Evolutionary conservation across 2,329 filamentous ascomycete genomes (phyloP).

Genomic region (Aspergillus quadrilineatus): DNA sequence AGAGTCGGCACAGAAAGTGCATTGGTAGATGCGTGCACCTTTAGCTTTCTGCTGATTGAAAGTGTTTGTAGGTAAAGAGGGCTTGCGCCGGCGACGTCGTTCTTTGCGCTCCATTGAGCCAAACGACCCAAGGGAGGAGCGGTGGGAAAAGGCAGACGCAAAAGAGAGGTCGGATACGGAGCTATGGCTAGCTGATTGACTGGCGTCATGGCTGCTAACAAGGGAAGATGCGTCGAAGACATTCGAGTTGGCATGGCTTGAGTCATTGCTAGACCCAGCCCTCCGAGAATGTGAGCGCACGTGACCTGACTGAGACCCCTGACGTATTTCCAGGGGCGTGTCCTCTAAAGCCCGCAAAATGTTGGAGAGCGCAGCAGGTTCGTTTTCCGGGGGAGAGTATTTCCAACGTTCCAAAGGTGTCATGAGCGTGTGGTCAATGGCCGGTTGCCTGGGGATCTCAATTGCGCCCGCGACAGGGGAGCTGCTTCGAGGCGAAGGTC

Average conservation of each 20-base stretch:
- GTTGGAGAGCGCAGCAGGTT: constrained; percentile 63
- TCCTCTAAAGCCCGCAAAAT: constrained; percentile 61
- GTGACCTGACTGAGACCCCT: constrained; percentile 32
- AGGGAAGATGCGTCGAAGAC: constrained; percentile 51
- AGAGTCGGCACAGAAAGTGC: constrained; percentile 58
- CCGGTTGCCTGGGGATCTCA: constrained; percentile 64
- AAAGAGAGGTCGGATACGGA: constrained; percentile 57
- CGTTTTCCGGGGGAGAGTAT: constrained; percentile 67
- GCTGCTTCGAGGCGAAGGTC: constrained; percentile 60
- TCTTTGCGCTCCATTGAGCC: constrained; percentile 60
- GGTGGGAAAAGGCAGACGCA: constrained; percentile 57
- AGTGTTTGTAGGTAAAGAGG: constrained; percentile 42
- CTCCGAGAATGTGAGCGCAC: constrained; percentile 38
- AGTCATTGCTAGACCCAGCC: constrained; percentile 52
- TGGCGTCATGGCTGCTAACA: constrained; percentile 55
- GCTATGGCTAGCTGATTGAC: constrained; percentile 51
- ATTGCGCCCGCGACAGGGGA: constrained; percentile 72
- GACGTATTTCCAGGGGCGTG: constrained; percentile 37
- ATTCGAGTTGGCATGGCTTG: constrained; percentile 53
- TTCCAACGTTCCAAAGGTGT: constrained; percentile 69
- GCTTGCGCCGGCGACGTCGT: constrained; percentile 55
- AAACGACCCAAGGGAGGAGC: constrained; percentile 55
- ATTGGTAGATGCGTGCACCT: constrained; percentile 53
- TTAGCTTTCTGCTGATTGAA: constrained; percentile 43
- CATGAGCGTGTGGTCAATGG: constrained; percentile 53